Evolutionary conservation across 2,329 filamentous ascomycete genomes (phyloP), one percentile per base, ranked within the genome.

Genomic region (Sporothrix variecibatus): DNA sequence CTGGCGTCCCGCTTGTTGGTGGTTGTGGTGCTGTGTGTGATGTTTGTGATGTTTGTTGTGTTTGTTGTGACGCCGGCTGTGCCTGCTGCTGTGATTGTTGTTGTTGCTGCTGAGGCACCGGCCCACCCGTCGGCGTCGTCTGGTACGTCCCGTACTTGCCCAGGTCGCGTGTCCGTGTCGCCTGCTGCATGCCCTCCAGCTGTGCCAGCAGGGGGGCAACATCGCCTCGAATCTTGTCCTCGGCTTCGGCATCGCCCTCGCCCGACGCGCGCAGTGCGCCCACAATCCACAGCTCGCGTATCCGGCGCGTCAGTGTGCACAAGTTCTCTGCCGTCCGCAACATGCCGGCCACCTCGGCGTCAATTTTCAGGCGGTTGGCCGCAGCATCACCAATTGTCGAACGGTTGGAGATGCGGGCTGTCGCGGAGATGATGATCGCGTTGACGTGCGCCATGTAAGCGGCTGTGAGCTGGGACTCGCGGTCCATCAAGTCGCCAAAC

Each of bases 241-340:
- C 80, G 34, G 80, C 81, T 76, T 83, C 80, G 62, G 78, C 80
- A 71, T 84, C 82, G 51, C 83, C 83, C 69, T 86, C 83, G 60
- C 83, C 84, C 3, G 85, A 82, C 64, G 80, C 81, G 73, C 82
- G 82, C 31, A 87, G 79, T 0, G 86, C 83, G 1, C 86, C 86
- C 73, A 84, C 82, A 12, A 87, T 81, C 85, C 86, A 87, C 31
- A 87, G 80, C 72, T 85, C 83, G 76, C 87, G 86, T 73, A 88
- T 81, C 75, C 85, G 83, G 51, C 86, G 83, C 23, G 82, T 86
- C 15, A 88, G 80, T 38, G 80, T 78, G 3, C 87, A 81, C 3
- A 88, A 81, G 74, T 86, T 83, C 75, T 87, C 80, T 40, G 83
- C 76, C 9, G 83, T 82, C 78, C 81, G 6, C 75, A 85, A 82